Base-by-base conservation (phyloP, 768 basidiomycete species). In the Podaxis sp. region DNA sequence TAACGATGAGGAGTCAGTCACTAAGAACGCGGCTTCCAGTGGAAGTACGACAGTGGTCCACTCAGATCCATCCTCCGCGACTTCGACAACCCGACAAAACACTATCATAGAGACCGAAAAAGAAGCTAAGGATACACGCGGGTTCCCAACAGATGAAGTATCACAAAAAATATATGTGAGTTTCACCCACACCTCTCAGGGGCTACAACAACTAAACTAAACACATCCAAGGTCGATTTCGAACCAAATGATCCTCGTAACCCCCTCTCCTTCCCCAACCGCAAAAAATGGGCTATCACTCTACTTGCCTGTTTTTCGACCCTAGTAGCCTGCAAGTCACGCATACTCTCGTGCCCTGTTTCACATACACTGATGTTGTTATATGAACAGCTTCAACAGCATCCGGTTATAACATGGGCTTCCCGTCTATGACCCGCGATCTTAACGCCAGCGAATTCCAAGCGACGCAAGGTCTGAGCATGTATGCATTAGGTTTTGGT, bases 401-500 rank as follows among this genome's bases (percentile, higher is more conserved):
- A 0, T 75, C 82, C 3, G 75, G 84, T 0, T 89, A 83, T 66
- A 81, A 78, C 25, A 68, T 84, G 66, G 88, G 89, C 1, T 74
- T 80, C 61, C 65, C 73, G 3, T 80, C 83, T 0, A 89, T 90
- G 87, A 80, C 72, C 14, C 73, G 67, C 25, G 84, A 75, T 67
- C 74, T 80, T 3, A 69, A 76, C 47, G 82, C 79, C 60, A 77
- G 80, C 7, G 57, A 66, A 5, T 76, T 81, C 32, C 72, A 77
- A 55, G 81, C 80, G 0, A 79, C 78, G 0, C 68, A 82, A 35
- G 83, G 82, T 9, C 69, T 84, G 25, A 77, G 78, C 58, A 72
- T 84, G 28, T 90, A 78, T 69, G 73, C 82, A 0, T 67, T 90
- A 5, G 87, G 86, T 1, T 89, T 89, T 63, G 85, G 77, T 14